phyloP scores from a whole-genome alignment of 179 eudicot genomes.

The Silene noctiflora region DNA sequence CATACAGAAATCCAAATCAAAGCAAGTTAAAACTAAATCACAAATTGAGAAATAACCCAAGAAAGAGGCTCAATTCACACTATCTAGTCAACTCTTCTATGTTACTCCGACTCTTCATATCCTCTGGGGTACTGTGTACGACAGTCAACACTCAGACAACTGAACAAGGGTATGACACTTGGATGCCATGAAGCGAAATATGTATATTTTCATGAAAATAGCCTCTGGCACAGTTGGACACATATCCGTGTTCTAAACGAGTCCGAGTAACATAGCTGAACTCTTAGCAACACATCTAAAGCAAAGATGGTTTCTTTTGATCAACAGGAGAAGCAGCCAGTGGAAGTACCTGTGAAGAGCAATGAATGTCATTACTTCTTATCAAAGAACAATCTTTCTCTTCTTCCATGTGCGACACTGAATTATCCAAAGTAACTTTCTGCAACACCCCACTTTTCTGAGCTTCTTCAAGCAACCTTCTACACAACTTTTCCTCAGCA shows the following conservation, averaged over 20 bases:
- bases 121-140: too few species aligned
- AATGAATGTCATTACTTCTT: conserved; percentile 20
- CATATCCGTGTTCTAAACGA: too few species aligned
- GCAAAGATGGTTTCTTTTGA: conserved; percentile 18
- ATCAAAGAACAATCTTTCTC: conserved; percentile 34
- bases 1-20: conserved; percentile 25
- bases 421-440: conserved; percentile 5
- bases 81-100: conserved; percentile 12
- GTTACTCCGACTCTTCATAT: too few species aligned
- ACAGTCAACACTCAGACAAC: too few species aligned
- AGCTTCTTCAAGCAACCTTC: conserved; percentile 59
- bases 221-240: too few species aligned
- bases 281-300: conserved; percentile 19
- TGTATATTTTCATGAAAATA: too few species aligned
- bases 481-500: conserved; percentile 82
- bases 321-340: conserved; percentile 30
- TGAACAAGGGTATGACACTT: too few species aligned
- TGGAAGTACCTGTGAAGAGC: conserved; percentile 45
- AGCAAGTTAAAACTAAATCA: conserved; percentile 8
- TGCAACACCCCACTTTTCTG: conserved; percentile 36
- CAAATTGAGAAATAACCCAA: background rate
- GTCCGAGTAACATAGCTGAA: too few species aligned
- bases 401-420: conserved; percentile 23
- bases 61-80: too few species aligned
- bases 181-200: too few species aligned